These are phyloP conservation scores for Cladosporium sp. DNA, from an alignment of 2,329 filamentous ascomycete species.

Conservation along the genomic window DNA sequence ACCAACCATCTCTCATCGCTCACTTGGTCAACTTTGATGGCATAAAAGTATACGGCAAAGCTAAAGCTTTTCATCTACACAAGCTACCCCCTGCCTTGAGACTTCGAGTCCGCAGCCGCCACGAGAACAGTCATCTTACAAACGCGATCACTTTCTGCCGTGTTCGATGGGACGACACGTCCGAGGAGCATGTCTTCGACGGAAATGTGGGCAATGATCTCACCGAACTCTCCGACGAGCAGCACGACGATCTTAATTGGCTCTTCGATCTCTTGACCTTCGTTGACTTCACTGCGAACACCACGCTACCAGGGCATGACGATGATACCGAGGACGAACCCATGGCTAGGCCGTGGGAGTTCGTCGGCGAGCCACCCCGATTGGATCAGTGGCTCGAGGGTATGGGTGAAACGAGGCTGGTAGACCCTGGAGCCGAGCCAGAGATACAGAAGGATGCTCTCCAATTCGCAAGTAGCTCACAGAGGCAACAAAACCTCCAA, in stretches of 20 bases:
- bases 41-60: constrained; percentile 8
- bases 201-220: constrained; percentile 17
- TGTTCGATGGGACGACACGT: constrained; percentile 13
- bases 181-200: constrained; percentile 22
- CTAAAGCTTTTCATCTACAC: constrained; percentile 15
- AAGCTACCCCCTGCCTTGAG: constrained; percentile 13
- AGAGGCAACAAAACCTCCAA: constrained; percentile 12
- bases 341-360: constrained; percentile 4
- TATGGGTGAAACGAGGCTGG: constrained; percentile 20
- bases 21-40: constrained; percentile 16
- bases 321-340: not conserved
- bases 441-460: constrained; percentile 22
- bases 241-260: not conserved
- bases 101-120: not conserved
- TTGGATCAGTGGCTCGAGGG: constrained; percentile 24
- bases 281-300: not conserved
- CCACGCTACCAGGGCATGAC: not conserved
- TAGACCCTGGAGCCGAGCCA: constrained; percentile 14
- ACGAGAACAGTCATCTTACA: not conserved
- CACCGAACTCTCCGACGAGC: not conserved
- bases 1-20: not conserved
- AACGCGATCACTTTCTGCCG: constrained; percentile 13
- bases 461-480: constrained; percentile 12
- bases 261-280: constrained; percentile 1
- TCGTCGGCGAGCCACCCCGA: constrained; percentile 10